Evolutionary conservation across 2,329 filamentous ascomycete species (phyloP).

Genomic region (Purpureocillium takamizusanense): DNA sequence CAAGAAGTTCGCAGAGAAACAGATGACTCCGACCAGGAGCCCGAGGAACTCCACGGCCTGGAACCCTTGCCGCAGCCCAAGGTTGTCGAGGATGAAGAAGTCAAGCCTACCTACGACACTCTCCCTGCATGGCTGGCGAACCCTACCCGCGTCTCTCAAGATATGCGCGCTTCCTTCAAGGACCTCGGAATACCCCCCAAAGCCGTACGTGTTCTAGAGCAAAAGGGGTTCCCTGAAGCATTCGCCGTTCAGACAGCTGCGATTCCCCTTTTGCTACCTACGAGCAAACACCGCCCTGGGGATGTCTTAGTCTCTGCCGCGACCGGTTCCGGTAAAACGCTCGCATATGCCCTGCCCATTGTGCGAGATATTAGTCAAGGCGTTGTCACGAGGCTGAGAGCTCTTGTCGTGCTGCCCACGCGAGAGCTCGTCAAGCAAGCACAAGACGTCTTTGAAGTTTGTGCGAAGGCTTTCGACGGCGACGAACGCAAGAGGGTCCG

Average conservation of each 20-base stretch:
- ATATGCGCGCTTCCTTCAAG: conserved; percentile 51
- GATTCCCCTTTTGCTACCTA: conserved; percentile 68
- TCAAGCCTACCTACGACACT: conserved; percentile 63
- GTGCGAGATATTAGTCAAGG: conserved; percentile 64
- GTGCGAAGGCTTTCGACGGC: conserved; percentile 51
- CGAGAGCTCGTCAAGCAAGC: conserved; percentile 85
- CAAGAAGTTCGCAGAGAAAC: conserved; percentile 27
- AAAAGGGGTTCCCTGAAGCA: conserved; percentile 39
- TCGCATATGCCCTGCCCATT: conserved; percentile 84
- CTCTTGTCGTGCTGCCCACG: conserved; percentile 81
- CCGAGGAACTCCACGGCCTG: conserved; percentile 55
- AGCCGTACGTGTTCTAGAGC: conserved; percentile 51
- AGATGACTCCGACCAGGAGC: conserved; percentile 19
- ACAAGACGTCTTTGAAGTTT: conserved; percentile 66
- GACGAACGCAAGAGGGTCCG: conserved; percentile 57
- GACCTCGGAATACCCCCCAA: conserved; percentile 53
- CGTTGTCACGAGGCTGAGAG: conserved; percentile 59
- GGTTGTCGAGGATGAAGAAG: conserved; percentile 44
- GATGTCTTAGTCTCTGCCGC: conserved; percentile 88
- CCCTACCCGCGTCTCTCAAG: conserved; percentile 59
- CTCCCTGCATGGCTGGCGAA: conserved; percentile 73
- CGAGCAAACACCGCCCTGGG: conserved; percentile 50
- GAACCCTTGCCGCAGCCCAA: conserved; percentile 75
- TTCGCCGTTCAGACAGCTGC: conserved; percentile 40
- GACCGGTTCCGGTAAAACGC: conserved; percentile 90